Percentiles rank a stretch among this genome's conserved stretches.
Evolutionary conservation across 163 green algal species (phyloP).

Genomic region (Smithsoniella earleae): DNA sequence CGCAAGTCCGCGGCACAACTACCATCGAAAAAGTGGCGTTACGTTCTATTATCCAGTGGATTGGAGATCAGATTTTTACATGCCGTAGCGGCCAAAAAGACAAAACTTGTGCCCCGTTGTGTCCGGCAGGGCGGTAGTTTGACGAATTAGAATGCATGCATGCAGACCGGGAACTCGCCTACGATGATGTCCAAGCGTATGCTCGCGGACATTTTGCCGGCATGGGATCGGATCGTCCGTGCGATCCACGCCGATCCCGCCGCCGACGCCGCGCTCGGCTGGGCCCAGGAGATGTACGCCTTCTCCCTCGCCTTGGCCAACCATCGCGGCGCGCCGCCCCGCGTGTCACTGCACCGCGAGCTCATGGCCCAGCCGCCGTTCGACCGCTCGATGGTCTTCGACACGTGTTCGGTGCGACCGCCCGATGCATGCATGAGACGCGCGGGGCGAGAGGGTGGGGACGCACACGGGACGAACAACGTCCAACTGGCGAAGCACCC

Average conservation of each 20-base stretch:
- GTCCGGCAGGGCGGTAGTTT: no score
- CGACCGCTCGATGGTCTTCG: not conserved
- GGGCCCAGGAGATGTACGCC: conserved; percentile 86
- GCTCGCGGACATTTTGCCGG: not conserved
- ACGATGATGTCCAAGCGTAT: not conserved
- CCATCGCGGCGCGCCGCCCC: conserved; percentile 46
- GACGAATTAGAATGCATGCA: not conserved
- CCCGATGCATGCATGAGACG: not conserved
- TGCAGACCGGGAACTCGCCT: conserved; percentile 24
- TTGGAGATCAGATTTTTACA: not conserved
- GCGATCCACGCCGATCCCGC: conserved; percentile 9
- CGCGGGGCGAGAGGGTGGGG: no score
- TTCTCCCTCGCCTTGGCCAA: conserved; percentile 57
- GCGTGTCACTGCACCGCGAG: not conserved
- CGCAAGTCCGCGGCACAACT: not conserved
- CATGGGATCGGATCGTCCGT: not conserved
- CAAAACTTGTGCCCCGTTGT: not conserved
- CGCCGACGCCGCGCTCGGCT: conserved; percentile 36
- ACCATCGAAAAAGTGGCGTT: not conserved
- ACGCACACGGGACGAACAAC: not conserved
- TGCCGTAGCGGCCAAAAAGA: not conserved
- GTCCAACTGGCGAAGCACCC: not conserved
- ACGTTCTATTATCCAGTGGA: not conserved
- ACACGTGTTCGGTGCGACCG: not conserved
- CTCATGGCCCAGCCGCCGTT: conserved; percentile 67